Evolutionary conservation across 176 grass and related monocot species (phyloP), one percentile per base, ranked within the genome.

Genomic region (Alloteropsis semialata): DNA sequence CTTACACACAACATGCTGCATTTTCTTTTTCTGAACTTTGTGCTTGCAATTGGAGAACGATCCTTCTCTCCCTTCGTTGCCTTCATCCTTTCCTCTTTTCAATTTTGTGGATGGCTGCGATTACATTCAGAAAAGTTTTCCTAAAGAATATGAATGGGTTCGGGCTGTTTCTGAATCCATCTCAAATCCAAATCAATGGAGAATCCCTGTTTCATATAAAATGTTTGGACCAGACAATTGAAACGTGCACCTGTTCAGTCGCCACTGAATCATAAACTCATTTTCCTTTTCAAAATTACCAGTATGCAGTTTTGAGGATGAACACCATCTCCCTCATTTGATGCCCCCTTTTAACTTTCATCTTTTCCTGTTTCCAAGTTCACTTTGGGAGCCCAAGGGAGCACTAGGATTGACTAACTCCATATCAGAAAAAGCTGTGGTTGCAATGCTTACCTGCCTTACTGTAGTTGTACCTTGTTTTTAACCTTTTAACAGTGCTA

Each of bases 291-390:
- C 28, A 22, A 38, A 58, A 72, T 18, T 80, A 18, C 15, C 18
- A 66, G 32, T n/a, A 29, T 66, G 53, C 22, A 44, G 64, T 3
- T 39, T 58, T 56, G 32, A 42, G 27, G 16, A 17, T 57, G 34
- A 15, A 25, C 63, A 46, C 44, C 39, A 17, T 38, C 24, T 43
- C 32, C 37, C 17, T 27, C 16, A 43, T 34, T 21, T n/a, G n/a
- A n/a, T n/a, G n/a, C n/a, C n/a, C n/a, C n/a, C n/a, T n/a, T 74
- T 81, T 46, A 76, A 28, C 46, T 32, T 37, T 11, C 4, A 18
- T 29, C 58, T 41, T 79, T 72, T 18, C 45, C 18, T 56, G 50
- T 58, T 82, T 82, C 22, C 70, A 76, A 59, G 45, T 15, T 67
- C 60, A 5, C 70, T 75, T 81, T n/a, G n/a, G n/a, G n/a, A n/a